Evolutionary conservation across 2,329 filamentous ascomycete genomes (phyloP), one percentile per base, ranked within the genome.

Genomic region (Periconia digitata): DNA sequence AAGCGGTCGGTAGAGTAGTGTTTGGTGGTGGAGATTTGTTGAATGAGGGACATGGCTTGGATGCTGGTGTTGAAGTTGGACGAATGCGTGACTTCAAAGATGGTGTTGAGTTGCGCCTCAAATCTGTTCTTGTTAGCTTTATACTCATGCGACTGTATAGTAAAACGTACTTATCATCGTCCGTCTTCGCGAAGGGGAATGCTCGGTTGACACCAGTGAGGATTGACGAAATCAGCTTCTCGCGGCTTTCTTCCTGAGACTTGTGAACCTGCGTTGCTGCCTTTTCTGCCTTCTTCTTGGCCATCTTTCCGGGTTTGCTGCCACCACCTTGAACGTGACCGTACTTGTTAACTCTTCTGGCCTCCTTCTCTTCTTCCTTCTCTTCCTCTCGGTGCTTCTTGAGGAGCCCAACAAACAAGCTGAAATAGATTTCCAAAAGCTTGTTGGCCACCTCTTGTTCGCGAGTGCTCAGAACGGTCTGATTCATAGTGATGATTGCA

Each of bases 61-160:
- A 99, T 90, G 67, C 91, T 94, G 1, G 94, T 99, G 74, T 97
- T 99, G 81, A 99, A 97, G 72, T 99, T 99, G 47, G 92, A 90
- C 1, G 92, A 97, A 73, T 99, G 94, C 0, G 94, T 95, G 63
- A 99, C 94, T 62, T 85, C 86, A 80, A 96, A 99, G 21, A 99
- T 81, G 3, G 92, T 96, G 67, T 97, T 88, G 48, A 99, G 83
- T 65, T 99, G 92, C 49, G 86, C 85, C 64, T 95, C 89, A 56
- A 97, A 83, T 20, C 85, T 88, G 12, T 20, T 2, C 20, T n/a
- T 44, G 49, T 58, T 46, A 59, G 47, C 43, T 32, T 6, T 6
- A 29, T 12, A 18, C n/a, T n/a, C 17, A 23, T 15, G 18, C n/a
- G 7, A 20, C n/a, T 18, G 8, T 15, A 20, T 20, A 16, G 37